Percentiles rank a stretch among this genome's conserved stretches.
Conservation (phyloP, 805 yeast species). For the Barnettozyma salicaria region DNA sequence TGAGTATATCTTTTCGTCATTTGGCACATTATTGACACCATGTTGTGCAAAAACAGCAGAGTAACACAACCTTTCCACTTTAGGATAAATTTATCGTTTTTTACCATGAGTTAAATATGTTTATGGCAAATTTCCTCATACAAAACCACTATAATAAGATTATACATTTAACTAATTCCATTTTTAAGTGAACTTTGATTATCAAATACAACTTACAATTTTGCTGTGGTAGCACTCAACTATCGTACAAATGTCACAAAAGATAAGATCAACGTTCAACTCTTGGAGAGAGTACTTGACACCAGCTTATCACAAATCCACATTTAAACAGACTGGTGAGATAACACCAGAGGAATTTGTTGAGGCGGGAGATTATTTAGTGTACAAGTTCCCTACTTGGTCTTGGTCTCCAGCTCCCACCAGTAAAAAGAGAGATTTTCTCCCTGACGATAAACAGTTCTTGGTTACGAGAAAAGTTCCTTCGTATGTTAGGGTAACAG, state of each 20-base stretch:
- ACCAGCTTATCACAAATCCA: constrained; percentile 82
- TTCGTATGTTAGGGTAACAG: constrained; percentile 63
- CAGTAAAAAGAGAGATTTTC: constrained; percentile 53
- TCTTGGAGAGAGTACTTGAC: constrained; percentile 89
- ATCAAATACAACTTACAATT: no score
- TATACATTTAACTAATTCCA: no score
- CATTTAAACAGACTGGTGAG: constrained; percentile 81
- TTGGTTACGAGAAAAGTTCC: constrained; percentile 89
- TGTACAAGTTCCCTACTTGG: constrained; percentile 95
- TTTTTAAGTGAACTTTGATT: not conserved
- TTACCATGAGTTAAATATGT: no score
- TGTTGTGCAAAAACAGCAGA: not conserved
- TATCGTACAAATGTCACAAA: constrained; percentile 8
- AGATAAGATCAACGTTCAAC: constrained; percentile 67
- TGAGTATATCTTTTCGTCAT: constrained; percentile 1
- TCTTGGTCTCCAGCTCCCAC: constrained; percentile 69
- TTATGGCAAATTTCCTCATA: no score
- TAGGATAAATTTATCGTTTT: no score
- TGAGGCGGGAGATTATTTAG: constrained; percentile 87
- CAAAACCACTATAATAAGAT: no score
- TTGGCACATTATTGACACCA: constrained; percentile 4
- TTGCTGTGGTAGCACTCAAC: not conserved
- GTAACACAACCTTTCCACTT: not conserved
- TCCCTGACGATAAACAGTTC: constrained; percentile 84
- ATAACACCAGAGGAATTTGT: constrained; percentile 95